Base-by-base conservation (phyloP, 805 yeast genomes). In the Metschnikowia proteae region DNA sequence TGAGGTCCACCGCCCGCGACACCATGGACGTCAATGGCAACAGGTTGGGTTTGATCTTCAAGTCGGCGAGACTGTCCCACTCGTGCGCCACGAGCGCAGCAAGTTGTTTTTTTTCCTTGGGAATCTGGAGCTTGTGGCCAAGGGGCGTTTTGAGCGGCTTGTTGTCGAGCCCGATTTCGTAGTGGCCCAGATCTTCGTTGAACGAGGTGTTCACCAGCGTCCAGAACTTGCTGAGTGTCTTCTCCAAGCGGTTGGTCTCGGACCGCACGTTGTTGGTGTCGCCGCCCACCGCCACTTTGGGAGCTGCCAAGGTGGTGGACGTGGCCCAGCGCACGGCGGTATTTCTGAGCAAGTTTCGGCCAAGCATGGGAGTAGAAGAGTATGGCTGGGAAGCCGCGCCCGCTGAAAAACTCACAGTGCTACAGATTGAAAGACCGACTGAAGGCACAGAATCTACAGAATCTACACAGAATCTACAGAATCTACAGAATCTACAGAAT, bases 1-100 rank as follows among this genome's bases (percentile, higher is more conserved):
- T 49, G 56, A 94, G 70, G 64, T 94, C 99, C 42, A 94, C 81
- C 11, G 96, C 88, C 54, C 99, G 76, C 1, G 97, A 83, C 4
- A 86, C 83, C 46, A 94, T 68, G 0, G 97, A 88, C 0, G 99
- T 94, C 51, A 94, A 68, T 0, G 98, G 98, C 38, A 94, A 75
- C 34, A 86, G 71, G 61, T 86, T 88, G 13, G 90, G 84, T 64
- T 85, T 86, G 59, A 91, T 80, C 52, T 67, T 68, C 52, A 84
- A 74, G 49, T 76, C 76, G 3, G 92, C 79, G 48, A 94, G 69
- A 36, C 79, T 78, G 48, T 81, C 76, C 99, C 99, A 94, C 68
- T 94, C 99, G 60, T 88, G 88, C 35, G 82, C 82, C 33, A 94
- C 72, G 58, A 92, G 66, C 53, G 82, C 74, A 0, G 97, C 97